Percentiles rank a stretch among this genome's conserved stretches.
phyloP scores from a whole-genome alignment of 2,329 filamentous ascomycete species.

The Cladophialophora bantiana region DNA sequence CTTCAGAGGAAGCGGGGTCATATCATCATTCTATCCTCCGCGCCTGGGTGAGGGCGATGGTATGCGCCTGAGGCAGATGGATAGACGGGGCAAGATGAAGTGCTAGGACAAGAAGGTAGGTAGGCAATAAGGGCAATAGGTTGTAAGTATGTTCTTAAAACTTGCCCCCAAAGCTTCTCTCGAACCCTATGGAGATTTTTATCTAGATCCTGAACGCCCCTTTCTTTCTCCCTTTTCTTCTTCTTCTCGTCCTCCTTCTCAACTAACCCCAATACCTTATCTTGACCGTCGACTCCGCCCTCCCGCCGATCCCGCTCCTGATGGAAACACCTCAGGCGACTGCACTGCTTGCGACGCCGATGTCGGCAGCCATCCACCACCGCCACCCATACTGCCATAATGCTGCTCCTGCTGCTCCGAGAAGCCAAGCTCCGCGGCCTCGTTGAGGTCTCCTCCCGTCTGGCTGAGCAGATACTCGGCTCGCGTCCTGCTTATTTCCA shows the following conservation, averaged over 20 bases:
- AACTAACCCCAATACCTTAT: background rate
- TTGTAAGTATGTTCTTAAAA: too few species aligned
- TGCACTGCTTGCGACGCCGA: background rate
- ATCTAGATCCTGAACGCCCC: background rate
- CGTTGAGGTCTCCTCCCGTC: conserved; percentile 20
- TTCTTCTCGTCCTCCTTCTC: background rate
- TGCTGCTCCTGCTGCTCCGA: background rate
- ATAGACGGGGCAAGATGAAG: too few species aligned
- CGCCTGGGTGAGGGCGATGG: too few species aligned
- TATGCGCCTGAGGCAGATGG: too few species aligned
- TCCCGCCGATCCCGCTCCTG: too few species aligned
- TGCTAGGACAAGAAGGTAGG: too few species aligned
- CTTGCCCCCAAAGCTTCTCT: too few species aligned
- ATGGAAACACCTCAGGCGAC: background rate
- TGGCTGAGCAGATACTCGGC: conserved; percentile 13
- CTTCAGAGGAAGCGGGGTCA: too few species aligned
- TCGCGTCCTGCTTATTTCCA: conserved; percentile 5
- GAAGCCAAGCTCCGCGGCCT: conserved; percentile 10
- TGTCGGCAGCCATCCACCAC: background rate
- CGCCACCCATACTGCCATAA: background rate
- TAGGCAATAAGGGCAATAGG: too few species aligned
- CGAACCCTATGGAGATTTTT: too few species aligned
- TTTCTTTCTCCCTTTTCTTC: background rate
- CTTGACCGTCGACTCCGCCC: background rate
- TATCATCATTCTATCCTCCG: too few species aligned